Percentiles rank a stretch among this genome's conserved stretches.
Conservation (phyloP, 306 rosid genomes). For the Medicago ruthenica region DNA sequence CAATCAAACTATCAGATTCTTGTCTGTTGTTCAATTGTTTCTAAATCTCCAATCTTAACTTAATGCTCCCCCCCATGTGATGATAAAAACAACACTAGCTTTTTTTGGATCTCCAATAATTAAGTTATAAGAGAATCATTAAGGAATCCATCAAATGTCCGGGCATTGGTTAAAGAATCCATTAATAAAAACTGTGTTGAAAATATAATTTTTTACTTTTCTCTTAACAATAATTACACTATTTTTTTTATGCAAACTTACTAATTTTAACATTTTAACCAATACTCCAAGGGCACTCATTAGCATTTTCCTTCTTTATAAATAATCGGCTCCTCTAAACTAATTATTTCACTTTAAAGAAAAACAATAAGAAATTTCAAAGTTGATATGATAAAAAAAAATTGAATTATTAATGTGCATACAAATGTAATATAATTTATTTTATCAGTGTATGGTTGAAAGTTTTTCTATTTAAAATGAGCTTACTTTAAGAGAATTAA, state of each 20-base stretch:
- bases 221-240: too few species aligned
- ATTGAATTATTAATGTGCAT: neutral
- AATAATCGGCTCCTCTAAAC: neutral
- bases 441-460: neutral
- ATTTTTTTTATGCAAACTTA: too few species aligned
- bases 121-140: neutral
- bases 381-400: neutral
- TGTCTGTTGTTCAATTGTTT: slow-evolving; percentile 55
- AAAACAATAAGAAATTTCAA: neutral
- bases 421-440: neutral
- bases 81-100: slow-evolving; percentile 45
- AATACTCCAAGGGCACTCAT: too few species aligned
- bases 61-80: slow-evolving; percentile 56
- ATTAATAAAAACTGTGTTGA: too few species aligned
- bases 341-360: neutral
- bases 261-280: too few species aligned
- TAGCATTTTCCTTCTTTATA: too few species aligned
- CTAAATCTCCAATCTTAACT: slow-evolving; percentile 44
- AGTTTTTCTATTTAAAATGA: neutral
- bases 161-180: too few species aligned
- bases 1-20: slow-evolving; percentile 57
- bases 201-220: too few species aligned
- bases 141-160: too few species aligned
- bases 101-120: slow-evolving; percentile 46
- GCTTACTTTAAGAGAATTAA: neutral